phyloP scores from a whole-genome alignment of 2,329 filamentous ascomycete species.

The Fusarium succisae region DNA sequence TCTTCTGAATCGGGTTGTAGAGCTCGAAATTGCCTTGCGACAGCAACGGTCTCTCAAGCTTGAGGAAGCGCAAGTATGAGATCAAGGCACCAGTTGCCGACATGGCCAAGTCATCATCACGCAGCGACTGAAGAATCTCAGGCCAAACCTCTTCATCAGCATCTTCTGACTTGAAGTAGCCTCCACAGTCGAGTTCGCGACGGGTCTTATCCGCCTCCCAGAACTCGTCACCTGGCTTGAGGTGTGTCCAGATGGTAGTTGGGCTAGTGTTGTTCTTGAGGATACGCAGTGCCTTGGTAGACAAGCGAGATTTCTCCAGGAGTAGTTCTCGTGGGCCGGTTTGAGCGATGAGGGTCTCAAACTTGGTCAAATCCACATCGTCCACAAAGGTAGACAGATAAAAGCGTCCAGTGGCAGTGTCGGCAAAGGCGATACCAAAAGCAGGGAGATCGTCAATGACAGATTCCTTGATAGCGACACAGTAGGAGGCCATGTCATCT shows the following conservation, averaged over 20 bases:
- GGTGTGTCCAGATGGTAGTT: constrained; percentile 93
- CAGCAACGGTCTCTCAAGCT: constrained; percentile 86
- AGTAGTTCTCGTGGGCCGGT: constrained; percentile 88
- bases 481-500: constrained; percentile 97
- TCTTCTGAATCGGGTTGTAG: constrained; percentile 91
- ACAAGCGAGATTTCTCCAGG: constrained; percentile 86
- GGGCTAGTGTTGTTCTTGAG: constrained; percentile 95
- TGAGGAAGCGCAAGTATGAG: constrained; percentile 85
- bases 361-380: constrained; percentile 92
- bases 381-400: constrained; percentile 92
- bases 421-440: constrained; percentile 93
- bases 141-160: constrained; percentile 76
- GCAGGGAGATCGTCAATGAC: constrained; percentile 77
- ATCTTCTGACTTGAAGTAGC: constrained; percentile 76
- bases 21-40: constrained; percentile 90
- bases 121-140: constrained; percentile 73
- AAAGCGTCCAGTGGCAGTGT: constrained; percentile 95
- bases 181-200: constrained; percentile 80
- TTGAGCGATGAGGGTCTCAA: constrained; percentile 96
- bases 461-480: constrained; percentile 90
- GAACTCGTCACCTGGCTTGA: constrained; percentile 89
- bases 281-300: constrained; percentile 88
- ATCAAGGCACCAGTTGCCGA: constrained; percentile 90
- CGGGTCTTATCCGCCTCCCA: constrained; percentile 86
- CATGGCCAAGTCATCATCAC: constrained; percentile 84